Evolutionary conservation across 2,329 filamentous ascomycete genomes (phyloP).

Genomic region (Fusarium pseudonygamai): DNA sequence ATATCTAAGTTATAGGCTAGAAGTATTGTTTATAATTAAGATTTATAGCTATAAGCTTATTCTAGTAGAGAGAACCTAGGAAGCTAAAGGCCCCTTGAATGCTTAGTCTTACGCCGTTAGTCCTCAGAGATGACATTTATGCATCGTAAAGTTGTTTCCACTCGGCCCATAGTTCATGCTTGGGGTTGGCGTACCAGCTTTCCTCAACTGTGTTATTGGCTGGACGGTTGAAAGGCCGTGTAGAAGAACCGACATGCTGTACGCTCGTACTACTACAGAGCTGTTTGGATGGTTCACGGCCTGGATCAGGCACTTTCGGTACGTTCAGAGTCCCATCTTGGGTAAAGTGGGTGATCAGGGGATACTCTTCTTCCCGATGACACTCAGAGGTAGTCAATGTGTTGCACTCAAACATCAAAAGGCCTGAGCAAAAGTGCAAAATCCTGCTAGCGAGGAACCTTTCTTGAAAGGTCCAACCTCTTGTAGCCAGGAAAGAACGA

Average conservation of each 20-base stretch:
- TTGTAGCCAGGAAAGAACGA: not conserved
- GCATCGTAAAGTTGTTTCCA: fast-evolving
- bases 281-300: not conserved
- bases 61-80: too few relatives aligned
- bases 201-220: fast-evolving
- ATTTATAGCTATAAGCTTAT: too few relatives aligned
- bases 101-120: fast-evolving
- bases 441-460: not conserved
- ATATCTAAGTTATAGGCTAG: too few relatives aligned
- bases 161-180: fast-evolving
- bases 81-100: too few relatives aligned
- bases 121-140: not conserved
- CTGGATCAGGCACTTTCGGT: fast-evolving
- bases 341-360: fast-evolving
- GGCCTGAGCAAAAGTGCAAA: not conserved
- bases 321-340: fast-evolving
- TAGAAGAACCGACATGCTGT: not conserved
- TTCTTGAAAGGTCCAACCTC: not conserved
- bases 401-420: not conserved
- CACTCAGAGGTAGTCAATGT: not conserved
- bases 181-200: fast-evolving
- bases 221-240: fast-evolving
- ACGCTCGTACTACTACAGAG: not conserved
- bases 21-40: too few relatives aligned
- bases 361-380: not conserved